Base-by-base conservation (phyloP, 2,329 filamentous ascomycete genomes). In the Fusarium lateritium region DNA sequence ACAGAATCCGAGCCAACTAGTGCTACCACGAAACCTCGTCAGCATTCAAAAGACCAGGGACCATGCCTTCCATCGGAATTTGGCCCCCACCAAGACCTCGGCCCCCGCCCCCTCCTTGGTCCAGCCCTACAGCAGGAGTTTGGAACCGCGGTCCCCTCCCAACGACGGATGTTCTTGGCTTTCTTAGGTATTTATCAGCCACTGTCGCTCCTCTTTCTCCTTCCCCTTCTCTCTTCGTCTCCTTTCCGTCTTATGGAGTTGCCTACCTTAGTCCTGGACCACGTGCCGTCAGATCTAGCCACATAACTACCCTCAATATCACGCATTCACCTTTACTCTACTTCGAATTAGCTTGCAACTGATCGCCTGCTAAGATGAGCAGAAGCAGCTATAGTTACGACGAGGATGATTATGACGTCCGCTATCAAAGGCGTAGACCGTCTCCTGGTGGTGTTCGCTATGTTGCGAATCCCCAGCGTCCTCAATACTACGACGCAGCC, bases 401-500 rank as follows among this genome's bases (percentile, higher is more conserved):
- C 67, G 85, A 88, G 34, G 86, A 88, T 31, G 87, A 89, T 46
- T 72, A 87, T 51, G 83, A 89, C 70, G 81, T 88, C 69, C 84
- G 79, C 44, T 76, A 86, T 63, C 80, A 79, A 53, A 82, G 81
- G 26, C 80, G 79, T 38, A 78, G 76, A 5, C 79, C 77, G n/a
- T 80, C 82, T 26, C 79, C 80, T 6, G 77, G 73, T 14, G 77
- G 82, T 45, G 78, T 83, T 11, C 81, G 84, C 60, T 87, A 85
- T 71, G 83, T 87, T 34, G 79, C 82, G 34, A 76, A 79, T 38
- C 79, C 79, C 2, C 76, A 77, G 13, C 80, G 78, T 36, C 78
- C 79, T 21, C 79, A 79, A 42, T 66, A 64, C 39, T 83, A 83
- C 62, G 83, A 83, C 52, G 69, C 79, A 26, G 73, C 80, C 42